Evolutionary conservation across 2,329 filamentous ascomycete genomes (phyloP).

Genomic region (Penicillium sp.): DNA sequence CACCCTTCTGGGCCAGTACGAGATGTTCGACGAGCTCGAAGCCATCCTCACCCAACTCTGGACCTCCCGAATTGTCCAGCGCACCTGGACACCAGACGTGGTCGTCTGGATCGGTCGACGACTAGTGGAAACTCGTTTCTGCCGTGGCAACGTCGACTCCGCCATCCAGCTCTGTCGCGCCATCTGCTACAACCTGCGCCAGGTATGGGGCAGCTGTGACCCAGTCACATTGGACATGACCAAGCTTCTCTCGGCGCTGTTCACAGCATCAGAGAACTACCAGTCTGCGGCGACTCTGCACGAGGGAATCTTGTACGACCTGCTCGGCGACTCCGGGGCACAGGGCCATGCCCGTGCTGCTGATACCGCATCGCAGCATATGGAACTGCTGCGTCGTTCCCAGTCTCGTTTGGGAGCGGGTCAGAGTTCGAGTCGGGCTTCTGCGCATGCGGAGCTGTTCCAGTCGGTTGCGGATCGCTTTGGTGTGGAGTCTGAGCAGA

Average conservation of each 20-base stretch:
- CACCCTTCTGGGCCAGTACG: slow-evolving; percentile 39
- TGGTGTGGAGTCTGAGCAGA: slow-evolving; percentile 25
- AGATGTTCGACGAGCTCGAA: slow-evolving; percentile 41
- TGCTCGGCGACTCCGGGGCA: slow-evolving; percentile 29
- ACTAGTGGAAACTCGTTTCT: slow-evolving; percentile 55
- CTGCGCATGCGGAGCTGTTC: slow-evolving; percentile 28
- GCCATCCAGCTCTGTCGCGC: slow-evolving; percentile 53
- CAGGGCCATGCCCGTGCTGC: slow-evolving; percentile 20
- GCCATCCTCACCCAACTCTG: slow-evolving; percentile 47
- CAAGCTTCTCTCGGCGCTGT: slow-evolving; percentile 52
- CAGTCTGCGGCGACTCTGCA: slow-evolving; percentile 33
- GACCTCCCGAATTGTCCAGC: slow-evolving; percentile 49
- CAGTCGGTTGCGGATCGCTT: slow-evolving; percentile 32
- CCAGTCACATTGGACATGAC: slow-evolving; percentile 52
- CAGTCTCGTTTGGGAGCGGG: slow-evolving; percentile 25
- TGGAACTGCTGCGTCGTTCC: slow-evolving; percentile 33
- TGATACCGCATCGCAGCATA: slow-evolving; percentile 32
- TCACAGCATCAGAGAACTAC: slow-evolving; percentile 42
- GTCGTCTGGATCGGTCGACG: slow-evolving; percentile 55
- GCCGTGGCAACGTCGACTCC: slow-evolving; percentile 46
- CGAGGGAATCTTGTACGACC: slow-evolving; percentile 32
- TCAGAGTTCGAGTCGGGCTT: slow-evolving; percentile 15
- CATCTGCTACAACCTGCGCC: slow-evolving; percentile 57
- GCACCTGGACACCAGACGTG: slow-evolving; percentile 47
- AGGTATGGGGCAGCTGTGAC: slow-evolving; percentile 52